These are phyloP conservation scores for Sugiyamaella mastotermitis DNA, from an alignment of 805 yeast species.

Conservation along the genomic window DNA sequence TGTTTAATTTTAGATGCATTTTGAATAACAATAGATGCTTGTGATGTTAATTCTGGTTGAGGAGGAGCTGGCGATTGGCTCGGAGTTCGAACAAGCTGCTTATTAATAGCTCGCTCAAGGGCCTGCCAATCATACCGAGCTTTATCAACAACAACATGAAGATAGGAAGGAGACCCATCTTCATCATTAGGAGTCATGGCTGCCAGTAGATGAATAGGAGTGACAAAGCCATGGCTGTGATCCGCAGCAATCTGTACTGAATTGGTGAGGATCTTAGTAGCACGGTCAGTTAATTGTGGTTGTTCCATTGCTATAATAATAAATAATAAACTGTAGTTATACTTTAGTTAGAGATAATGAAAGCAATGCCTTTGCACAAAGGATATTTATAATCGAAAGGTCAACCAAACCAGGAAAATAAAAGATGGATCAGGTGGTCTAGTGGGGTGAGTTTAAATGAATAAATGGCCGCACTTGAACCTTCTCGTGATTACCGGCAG, in stretches of 20 bases:
- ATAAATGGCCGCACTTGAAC: too few relatives aligned
- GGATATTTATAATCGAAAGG: too few relatives aligned
- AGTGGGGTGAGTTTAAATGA: too few relatives aligned
- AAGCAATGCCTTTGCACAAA: too few relatives aligned
- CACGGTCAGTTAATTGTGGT: conserved; percentile 84
- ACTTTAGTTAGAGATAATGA: too few relatives aligned
- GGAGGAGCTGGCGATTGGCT: conserved; percentile 86
- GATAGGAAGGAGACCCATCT: conserved; percentile 50
- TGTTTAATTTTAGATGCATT: conserved; percentile 72
- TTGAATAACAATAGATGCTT: conserved; percentile 68
- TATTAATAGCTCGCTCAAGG: conserved; percentile 75
- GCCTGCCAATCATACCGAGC: conserved; percentile 83
- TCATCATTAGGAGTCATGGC: conserved; percentile 75
- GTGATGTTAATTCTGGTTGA: conserved; percentile 66
- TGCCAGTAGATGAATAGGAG: conserved; percentile 86
- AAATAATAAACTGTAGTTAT: too few relatives aligned
- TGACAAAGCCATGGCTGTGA: conserved; percentile 73
- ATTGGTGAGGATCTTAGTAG: conserved; percentile 68
- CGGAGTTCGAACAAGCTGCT: conserved; percentile 75
- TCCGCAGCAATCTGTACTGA: conserved; percentile 82
- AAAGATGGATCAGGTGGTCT: too few relatives aligned
- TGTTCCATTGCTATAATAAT: conserved; percentile 2
- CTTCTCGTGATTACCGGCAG: too few relatives aligned
- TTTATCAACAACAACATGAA: conserved; percentile 76
- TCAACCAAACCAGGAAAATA: too few relatives aligned